phyloP scores from a whole-genome alignment of 2,329 filamentous ascomycete species.

The Septoria linicola region DNA sequence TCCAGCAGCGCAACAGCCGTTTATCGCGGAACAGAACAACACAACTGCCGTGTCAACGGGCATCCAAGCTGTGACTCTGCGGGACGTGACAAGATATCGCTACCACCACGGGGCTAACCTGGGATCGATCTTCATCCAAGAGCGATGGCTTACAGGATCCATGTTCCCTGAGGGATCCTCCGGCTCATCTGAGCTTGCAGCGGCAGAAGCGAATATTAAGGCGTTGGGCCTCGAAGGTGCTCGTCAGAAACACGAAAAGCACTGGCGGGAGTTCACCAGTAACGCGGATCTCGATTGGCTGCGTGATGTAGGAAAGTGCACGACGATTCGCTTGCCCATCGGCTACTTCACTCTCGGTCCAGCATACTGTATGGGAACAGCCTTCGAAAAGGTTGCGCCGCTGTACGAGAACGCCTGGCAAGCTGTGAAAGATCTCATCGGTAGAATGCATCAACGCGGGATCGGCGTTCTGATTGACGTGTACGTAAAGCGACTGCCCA shows the following conservation, averaged over 20 bases:
- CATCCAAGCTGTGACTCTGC: constrained; percentile 42
- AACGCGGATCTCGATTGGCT: constrained; percentile 57
- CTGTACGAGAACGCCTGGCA: constrained; percentile 57
- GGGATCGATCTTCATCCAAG: constrained; percentile 60
- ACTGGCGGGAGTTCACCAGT: constrained; percentile 54
- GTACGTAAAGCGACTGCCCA: no score
- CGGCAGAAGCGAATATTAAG: constrained; percentile 50
- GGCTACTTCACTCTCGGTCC: constrained; percentile 59
- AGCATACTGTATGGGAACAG: constrained; percentile 51
- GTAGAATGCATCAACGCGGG: constrained; percentile 47
- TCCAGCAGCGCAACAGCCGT: background rate
- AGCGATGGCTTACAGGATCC: constrained; percentile 56
- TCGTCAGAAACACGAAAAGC: constrained; percentile 52
- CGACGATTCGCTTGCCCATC: constrained; percentile 59
- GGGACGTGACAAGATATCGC: constrained; percentile 54
- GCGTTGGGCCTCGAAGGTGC: constrained; percentile 51
- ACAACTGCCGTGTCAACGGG: background rate
- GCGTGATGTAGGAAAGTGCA: constrained; percentile 53
- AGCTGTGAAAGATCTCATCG: constrained; percentile 50
- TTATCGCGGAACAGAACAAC: constrained; percentile 7
- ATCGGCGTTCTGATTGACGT: constrained; percentile 60
- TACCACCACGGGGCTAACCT: constrained; percentile 62
- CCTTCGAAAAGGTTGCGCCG: constrained; percentile 50
- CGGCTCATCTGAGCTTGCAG: constrained; percentile 53
- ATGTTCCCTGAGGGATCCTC: constrained; percentile 49